Base-by-base conservation (phyloP, 768 basidiomycete species). In the Auriscalpium microsporum region DNA sequence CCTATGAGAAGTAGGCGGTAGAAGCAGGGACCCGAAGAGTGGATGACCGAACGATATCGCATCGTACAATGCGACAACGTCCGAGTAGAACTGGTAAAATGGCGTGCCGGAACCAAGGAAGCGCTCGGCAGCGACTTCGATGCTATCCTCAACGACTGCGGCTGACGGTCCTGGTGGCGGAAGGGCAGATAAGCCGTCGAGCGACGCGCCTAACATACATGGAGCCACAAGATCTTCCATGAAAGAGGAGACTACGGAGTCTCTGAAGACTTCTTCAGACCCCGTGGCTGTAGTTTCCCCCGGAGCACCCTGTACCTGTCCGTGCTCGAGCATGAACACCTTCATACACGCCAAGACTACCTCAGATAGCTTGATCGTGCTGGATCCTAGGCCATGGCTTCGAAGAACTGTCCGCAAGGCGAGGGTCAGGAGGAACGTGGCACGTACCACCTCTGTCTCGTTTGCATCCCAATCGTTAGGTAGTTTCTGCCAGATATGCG, bases 271-370 rank as follows among this genome's bases (percentile, higher is more conserved):
- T 61, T 94, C 87, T 11, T 38, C 53, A 14, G 44, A 52, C 17
- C 36, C 53, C 7, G 28, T 28, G 28, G 28, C 28, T 5, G 28
- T 28, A 28, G 28, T 28, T 45, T 75, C 80, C 9, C 49, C 58
- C 37, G 59, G 66, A 36, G 61, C 62, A 37, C 57, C 63, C 55
- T 62, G 63, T 45, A 60, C 69, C 51, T 90, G 84, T 1, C 81
- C 90, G 65, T 95, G 90, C 67, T 98, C 94, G 33, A 98, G 81
- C 93, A 96, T 94, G 70, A 92, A 93, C 14, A 96, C 82, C 60
- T 90, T 90, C 90, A 96, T 94, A 59, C 92, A 87, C 17, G 77
- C 80, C 62, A 94, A 86, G 5, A 87, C 73, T 1, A 77, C 71
- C 58, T 86, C 81, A 51, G 82, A 80, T 45, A 79, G 73, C 16